Evolutionary conservation across 768 basidiomycete species (phyloP), one percentile per base, ranked within the genome.

Genomic region (Lactifluus volemus): DNA sequence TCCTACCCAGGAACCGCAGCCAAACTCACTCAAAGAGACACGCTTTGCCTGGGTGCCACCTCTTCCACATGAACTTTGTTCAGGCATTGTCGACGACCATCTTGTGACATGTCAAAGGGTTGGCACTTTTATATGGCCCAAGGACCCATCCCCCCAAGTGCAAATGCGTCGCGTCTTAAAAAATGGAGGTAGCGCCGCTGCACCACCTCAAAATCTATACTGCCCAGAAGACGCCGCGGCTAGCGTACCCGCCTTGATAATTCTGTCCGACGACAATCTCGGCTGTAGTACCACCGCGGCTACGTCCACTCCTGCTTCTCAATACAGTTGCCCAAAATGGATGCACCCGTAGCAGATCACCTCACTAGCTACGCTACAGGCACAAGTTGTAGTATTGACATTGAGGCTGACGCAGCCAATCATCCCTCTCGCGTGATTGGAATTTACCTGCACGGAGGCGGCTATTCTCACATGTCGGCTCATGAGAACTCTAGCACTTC

Each of bases 401-500:
- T 74, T 30, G 69, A 69, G 58, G 58, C 59, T 8, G 66, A 62
- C 17, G 67, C 65, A 7, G 70, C 67, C 5, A 67, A 72, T 21
- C 67, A 68, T 2, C 73, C 75, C 5, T 56, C 62, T 0, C 55
- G 17, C 10, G 48, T 79, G 38, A 72, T 81, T 39, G 79, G 79
- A 2, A 73, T 81, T 15, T 82, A 78, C 69, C 73, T 81, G 68
- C 81, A 82, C 53, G 81, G 81, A 21, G 80, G 81, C 19, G 81
- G 79, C 14, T 82, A 81, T 59, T 81, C 78, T 63, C 81, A 82
- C 62, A 81, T 81, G 79, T 81, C 80, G 25, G 81, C 79, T 0
- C 80, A 81, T 56, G 81, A 82, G 67, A 70, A 68, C 8, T 71
- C 77, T 39, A 65, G 75, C 21, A 79, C 81, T 4, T 81, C 79